Evolutionary conservation across 495 filamentous ascomycete species (phyloP).

Genomic region (Parachaetomium inaequale): DNA sequence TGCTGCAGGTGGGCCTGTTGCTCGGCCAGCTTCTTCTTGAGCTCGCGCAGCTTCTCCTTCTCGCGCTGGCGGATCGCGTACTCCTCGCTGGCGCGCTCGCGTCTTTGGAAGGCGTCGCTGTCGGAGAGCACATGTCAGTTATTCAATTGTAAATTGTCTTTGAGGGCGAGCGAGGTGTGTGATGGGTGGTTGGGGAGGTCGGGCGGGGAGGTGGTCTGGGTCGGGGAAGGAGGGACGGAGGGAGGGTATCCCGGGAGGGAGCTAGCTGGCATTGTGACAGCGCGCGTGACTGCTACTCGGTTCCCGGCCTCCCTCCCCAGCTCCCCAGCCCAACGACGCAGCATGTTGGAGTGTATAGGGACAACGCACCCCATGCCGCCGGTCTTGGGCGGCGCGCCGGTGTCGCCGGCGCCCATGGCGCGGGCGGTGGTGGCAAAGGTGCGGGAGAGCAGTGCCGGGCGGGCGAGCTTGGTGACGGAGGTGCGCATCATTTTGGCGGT

Average conservation of each 20-base stretch:
- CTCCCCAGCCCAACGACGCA: background rate
- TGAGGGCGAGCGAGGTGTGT: background rate
- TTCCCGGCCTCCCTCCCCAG: background rate
- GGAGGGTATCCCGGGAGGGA: too few species aligned
- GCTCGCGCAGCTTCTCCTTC: constrained; percentile 70
- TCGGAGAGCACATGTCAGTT: background rate
- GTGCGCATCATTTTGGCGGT: constrained; percentile 61
- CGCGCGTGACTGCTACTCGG: background rate
- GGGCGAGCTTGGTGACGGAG: constrained; percentile 56
- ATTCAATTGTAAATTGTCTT: background rate
- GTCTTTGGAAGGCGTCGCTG: constrained; percentile 86
- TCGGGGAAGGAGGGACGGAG: too few species aligned
- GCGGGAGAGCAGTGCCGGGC: constrained; percentile 46
- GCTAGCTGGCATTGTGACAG: too few species aligned
- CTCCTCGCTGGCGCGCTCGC: constrained; percentile 84
- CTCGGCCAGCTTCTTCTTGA: constrained; percentile 73
- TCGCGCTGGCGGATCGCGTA: constrained; percentile 79
- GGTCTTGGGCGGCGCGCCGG: constrained; percentile 55
- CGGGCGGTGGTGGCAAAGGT: constrained; percentile 61
- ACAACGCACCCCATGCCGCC: constrained; percentile 44
- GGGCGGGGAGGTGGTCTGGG: too few species aligned
- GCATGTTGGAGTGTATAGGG: background rate
- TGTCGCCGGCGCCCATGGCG: constrained; percentile 65
- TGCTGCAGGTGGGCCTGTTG: constrained; percentile 80
- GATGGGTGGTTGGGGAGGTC: background rate